Evolutionary conservation across 768 basidiomycete genomes (phyloP).

Genomic region (Tubosaeta sp.): DNA sequence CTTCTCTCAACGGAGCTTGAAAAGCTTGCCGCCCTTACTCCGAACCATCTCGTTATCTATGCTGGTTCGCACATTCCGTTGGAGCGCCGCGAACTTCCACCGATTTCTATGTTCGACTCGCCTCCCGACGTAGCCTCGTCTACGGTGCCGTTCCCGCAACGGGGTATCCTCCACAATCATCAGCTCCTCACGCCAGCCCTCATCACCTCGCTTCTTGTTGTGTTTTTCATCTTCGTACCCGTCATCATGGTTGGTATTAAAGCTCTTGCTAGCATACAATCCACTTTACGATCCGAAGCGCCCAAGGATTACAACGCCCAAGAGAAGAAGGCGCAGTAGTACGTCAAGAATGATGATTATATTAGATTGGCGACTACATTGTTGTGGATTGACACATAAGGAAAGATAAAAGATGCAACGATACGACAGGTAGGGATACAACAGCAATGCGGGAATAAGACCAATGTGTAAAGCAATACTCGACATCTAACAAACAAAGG

Average conservation of each 20-base stretch:
- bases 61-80: constrained; percentile 46
- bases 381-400: constrained; percentile 10
- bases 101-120: constrained; percentile 28
- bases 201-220: constrained; percentile 60
- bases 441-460: constrained; percentile 17
- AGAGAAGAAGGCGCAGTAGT: constrained; percentile 75
- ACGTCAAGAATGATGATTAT: constrained; percentile 16
- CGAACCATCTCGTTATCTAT: constrained; percentile 64
- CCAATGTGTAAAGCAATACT: constrained; percentile 8
- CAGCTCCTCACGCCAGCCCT: constrained; percentile 76
- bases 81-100: constrained; percentile 39
- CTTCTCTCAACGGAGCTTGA: constrained; percentile 48
- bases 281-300: constrained; percentile 55
- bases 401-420: constrained; percentile 24
- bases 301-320: constrained; percentile 64
- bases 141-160: constrained; percentile 36
- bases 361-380: constrained; percentile 17
- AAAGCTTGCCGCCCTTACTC: constrained; percentile 43
- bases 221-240: constrained; percentile 65
- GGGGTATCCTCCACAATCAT: constrained; percentile 67
- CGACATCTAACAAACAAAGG: constrained; percentile 13
- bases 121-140: constrained; percentile 13
- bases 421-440: constrained; percentile 29
- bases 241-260: constrained; percentile 58
- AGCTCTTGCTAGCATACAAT: constrained; percentile 72